Conservation (phyloP, 805 yeast species). For the Candida caryicola region DNA sequence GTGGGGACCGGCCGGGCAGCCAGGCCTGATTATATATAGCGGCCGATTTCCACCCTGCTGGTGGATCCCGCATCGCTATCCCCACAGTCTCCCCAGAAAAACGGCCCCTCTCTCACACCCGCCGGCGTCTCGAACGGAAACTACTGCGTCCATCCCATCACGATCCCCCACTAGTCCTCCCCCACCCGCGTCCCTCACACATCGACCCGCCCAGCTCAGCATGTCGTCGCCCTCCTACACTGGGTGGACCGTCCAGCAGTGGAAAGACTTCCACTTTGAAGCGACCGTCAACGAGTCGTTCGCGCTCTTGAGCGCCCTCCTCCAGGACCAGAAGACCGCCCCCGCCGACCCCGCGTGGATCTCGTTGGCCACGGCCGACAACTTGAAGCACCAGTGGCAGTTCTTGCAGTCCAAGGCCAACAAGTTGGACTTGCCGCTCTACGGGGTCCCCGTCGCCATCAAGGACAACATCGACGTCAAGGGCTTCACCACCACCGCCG, state of each 20-base stretch:
- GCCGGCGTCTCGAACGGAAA: too few species aligned
- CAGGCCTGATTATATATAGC: too few species aligned
- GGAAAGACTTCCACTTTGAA: conserved; percentile 67
- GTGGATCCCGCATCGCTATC: too few species aligned
- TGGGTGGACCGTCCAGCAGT: conserved; percentile 83
- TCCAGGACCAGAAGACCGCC: conserved; percentile 44
- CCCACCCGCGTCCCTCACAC: too few species aligned
- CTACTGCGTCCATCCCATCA: too few species aligned
- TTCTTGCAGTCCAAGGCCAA: conserved; percentile 61
- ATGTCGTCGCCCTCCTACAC: conserved; percentile 16
- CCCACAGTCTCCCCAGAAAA: too few species aligned
- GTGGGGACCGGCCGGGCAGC: too few species aligned
- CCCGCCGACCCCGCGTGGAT: conserved; percentile 90
- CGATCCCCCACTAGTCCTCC: too few species aligned
- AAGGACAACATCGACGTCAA: conserved; percentile 92
- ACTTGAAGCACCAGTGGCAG: conserved; percentile 73
- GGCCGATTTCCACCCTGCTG: too few species aligned
- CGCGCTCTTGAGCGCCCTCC: conserved; percentile 42
- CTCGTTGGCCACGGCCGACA: conserved; percentile 62
- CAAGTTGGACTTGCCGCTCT: conserved; percentile 60
- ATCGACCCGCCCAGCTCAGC: not conserved
- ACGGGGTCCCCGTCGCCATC: conserved; percentile 93
- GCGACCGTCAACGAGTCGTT: conserved; percentile 63
- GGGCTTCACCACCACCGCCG: conserved; percentile 86
- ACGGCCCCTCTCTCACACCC: too few species aligned